phyloP scores from a whole-genome alignment of 495 filamentous ascomycete species.

The Penicillium maclennaniae region DNA sequence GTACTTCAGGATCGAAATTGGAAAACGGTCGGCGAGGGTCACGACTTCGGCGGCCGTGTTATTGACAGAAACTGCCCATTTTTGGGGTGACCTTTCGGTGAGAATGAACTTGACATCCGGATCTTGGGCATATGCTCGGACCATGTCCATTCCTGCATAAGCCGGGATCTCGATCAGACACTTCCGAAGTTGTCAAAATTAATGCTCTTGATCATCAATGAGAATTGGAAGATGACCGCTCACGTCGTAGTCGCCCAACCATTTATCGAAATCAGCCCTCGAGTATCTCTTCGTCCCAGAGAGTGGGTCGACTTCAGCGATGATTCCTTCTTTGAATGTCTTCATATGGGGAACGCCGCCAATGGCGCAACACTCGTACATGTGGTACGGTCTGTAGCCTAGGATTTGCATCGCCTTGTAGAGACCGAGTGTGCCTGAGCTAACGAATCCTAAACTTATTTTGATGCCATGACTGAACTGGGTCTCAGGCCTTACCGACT shows the following conservation, averaged over 20 bases:
- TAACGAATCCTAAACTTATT: neutral
- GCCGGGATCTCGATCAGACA: conserved; percentile 22
- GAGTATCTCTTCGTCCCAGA: conserved; percentile 17
- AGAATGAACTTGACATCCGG: conserved; percentile 30
- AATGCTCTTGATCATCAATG: neutral
- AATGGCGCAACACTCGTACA: conserved; percentile 12
- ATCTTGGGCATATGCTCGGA: conserved; percentile 17
- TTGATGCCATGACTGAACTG: neutral
- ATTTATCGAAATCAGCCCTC: conserved; percentile 16
- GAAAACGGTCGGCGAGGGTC: conserved; percentile 6
- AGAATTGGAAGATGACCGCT: neutral
- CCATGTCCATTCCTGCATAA: conserved; percentile 10
- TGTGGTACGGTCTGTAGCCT: conserved; percentile 22
- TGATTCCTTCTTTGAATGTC: conserved; percentile 17
- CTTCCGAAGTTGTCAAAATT: neutral
- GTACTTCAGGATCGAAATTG: conserved; percentile 21
- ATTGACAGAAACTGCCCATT: conserved; percentile 23
- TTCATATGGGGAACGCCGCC: conserved; percentile 14
- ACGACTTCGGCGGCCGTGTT: conserved; percentile 12
- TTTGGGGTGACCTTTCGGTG: conserved; percentile 21
- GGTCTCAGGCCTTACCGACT: conserved; percentile 13
- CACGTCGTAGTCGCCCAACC: conserved; percentile 23
- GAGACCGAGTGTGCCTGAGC: conserved; percentile 22
- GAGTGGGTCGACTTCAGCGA: conserved; percentile 10
- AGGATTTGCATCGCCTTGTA: conserved; percentile 21